These are phyloP conservation scores for Geosmithia flava DNA, from an alignment of 2,329 filamentous ascomycete species.

Conservation along the genomic window DNA sequence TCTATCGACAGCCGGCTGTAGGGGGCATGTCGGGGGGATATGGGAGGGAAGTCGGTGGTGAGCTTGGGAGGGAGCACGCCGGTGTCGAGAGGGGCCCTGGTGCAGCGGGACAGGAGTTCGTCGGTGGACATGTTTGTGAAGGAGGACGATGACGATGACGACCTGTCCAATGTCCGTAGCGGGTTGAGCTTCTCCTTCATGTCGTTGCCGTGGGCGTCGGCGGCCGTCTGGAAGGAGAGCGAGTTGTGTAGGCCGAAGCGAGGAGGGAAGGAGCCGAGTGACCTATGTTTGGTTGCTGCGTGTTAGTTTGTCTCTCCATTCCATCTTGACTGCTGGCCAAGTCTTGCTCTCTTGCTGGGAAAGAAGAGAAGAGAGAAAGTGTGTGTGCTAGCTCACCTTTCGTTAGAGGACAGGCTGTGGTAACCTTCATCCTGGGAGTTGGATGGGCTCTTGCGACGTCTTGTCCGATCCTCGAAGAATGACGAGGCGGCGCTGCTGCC, in stretches of 20 bases:
- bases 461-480: slow-evolving; percentile 20
- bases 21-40: slow-evolving; percentile 29
- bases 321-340: neutral
- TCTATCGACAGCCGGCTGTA: slow-evolving; percentile 26
- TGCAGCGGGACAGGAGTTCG: slow-evolving; percentile 22
- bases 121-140: slow-evolving; percentile 25
- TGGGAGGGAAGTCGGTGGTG: slow-evolving; percentile 11
- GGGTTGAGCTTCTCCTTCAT: slow-evolving; percentile 45
- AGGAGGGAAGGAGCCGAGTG: slow-evolving; percentile 26
- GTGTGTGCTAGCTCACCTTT: slow-evolving; percentile 14
- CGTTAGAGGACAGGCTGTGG: slow-evolving; percentile 26
- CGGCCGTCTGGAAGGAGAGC: slow-evolving; percentile 32
- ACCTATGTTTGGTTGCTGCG: slow-evolving; percentile 13
- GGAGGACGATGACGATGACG: slow-evolving; percentile 27
- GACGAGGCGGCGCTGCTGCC: slow-evolving; percentile 24
- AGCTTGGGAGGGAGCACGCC: slow-evolving; percentile 30
- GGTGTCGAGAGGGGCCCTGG: slow-evolving; percentile 21
- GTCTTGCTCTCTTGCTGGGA: neutral
- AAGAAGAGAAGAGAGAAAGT: neutral
- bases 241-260: slow-evolving; percentile 38
- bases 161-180: slow-evolving; percentile 29
- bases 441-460: slow-evolving; percentile 9
- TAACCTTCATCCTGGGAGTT: slow-evolving; percentile 28
- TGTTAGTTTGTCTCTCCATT: too few relatives aligned
- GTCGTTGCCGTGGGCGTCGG: slow-evolving; percentile 33